Percentiles rank a stretch among this genome's conserved stretches.
phyloP scores from a whole-genome alignment of 2,329 filamentous ascomycete species.

The Tolypocladium inflatum region DNA sequence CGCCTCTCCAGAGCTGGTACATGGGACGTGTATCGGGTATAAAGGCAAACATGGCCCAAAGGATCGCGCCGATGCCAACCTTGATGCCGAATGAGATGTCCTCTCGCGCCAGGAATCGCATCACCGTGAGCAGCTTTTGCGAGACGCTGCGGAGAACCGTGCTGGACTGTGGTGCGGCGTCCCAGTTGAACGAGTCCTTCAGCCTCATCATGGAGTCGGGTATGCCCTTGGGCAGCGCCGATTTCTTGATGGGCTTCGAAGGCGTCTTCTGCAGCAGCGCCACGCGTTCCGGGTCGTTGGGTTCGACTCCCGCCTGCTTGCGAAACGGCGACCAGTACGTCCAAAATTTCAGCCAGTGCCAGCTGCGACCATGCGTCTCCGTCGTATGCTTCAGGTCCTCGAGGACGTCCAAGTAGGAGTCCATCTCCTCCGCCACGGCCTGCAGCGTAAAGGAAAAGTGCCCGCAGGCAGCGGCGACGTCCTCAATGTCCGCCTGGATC shows the following conservation, averaged over 20 bases:
- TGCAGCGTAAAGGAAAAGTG: conserved; percentile 91
- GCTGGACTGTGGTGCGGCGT: conserved; percentile 39
- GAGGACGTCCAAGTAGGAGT: conserved; percentile 70
- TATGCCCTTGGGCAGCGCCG: conserved; percentile 46
- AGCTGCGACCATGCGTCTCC: conserved; percentile 53
- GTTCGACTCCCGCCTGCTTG: neutral
- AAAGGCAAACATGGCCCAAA: conserved; percentile 87
- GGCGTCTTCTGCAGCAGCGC: conserved; percentile 27
- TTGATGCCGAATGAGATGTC: conserved; percentile 76
- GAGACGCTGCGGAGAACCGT: conserved; percentile 33
- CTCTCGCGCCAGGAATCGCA: conserved; percentile 42
- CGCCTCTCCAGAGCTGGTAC: conserved; percentile 83
- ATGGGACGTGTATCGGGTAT: conserved; percentile 66
- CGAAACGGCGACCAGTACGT: conserved; percentile 7
- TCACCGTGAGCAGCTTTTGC: conserved; percentile 31
- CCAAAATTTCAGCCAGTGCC: conserved; percentile 88
- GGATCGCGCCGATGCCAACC: conserved; percentile 78
- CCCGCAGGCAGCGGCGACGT: conserved; percentile 94
- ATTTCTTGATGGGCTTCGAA: conserved; percentile 39
- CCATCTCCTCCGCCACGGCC: conserved; percentile 84
- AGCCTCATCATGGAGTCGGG: conserved; percentile 41
- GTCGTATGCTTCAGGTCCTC: conserved; percentile 73
- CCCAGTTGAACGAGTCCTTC: conserved; percentile 47
- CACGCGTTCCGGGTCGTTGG: conserved; percentile 33
- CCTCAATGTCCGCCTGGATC: conserved; percentile 87